These are phyloP conservation scores for Trichoderma harzianum DNA, from an alignment of 2,329 filamentous ascomycete genomes.

Conservation along the genomic window DNA sequence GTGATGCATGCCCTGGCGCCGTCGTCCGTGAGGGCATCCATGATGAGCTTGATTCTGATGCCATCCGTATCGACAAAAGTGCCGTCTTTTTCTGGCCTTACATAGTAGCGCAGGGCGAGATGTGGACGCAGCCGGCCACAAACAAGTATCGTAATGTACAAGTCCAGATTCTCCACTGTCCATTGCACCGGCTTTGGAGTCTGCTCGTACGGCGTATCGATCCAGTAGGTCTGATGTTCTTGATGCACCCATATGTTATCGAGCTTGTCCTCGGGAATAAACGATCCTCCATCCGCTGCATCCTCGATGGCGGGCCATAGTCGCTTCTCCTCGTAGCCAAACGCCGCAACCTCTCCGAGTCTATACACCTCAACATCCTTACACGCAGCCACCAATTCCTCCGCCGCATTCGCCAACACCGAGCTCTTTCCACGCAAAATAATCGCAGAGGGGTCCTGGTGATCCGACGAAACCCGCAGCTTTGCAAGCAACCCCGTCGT, in stretches of 20 bases:
- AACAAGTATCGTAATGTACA: constrained; percentile 42
- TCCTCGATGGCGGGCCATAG: constrained; percentile 36
- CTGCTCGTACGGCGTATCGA: constrained; percentile 36
- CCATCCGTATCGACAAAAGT: constrained; percentile 36
- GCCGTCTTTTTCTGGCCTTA: constrained; percentile 27
- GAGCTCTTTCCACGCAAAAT: constrained; percentile 33
- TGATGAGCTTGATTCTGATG: constrained; percentile 38
- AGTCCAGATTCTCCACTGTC: constrained; percentile 41
- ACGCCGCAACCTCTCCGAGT: constrained; percentile 35
- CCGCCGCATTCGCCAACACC: constrained; percentile 32
- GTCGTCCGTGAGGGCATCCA: constrained; percentile 38
- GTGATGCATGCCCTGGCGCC: constrained; percentile 36
- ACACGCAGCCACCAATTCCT: constrained; percentile 33
- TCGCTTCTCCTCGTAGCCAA: constrained; percentile 35
- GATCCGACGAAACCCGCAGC: constrained; percentile 34
- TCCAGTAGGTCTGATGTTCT: constrained; percentile 31
- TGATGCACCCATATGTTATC: constrained; percentile 36
- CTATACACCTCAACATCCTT: constrained; percentile 34
- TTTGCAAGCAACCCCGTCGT: constrained; percentile 33
- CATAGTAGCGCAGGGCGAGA: constrained; percentile 36
- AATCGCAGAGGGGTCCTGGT: constrained; percentile 29
- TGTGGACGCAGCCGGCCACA: constrained; percentile 36
- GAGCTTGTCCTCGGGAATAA: constrained; percentile 22
- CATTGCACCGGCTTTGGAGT: constrained; percentile 39
- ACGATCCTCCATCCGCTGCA: constrained; percentile 26